These are phyloP conservation scores for Fusarium xylarioides DNA, from an alignment of 2,329 filamentous ascomycete species.

Conservation along the genomic window DNA sequence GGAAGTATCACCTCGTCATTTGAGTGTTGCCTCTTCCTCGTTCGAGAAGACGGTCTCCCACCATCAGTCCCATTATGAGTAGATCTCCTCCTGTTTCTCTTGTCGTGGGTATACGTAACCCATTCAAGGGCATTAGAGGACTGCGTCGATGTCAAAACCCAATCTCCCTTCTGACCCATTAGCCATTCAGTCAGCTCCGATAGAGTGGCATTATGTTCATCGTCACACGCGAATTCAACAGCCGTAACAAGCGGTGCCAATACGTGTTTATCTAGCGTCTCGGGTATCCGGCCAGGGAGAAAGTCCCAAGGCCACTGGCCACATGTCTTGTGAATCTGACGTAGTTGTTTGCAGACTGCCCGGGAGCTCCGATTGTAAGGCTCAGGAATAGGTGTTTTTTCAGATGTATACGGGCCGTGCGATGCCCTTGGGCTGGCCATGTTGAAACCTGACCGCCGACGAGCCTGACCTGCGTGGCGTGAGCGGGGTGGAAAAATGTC, in stretches of 20 bases:
- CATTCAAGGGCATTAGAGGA: background rate
- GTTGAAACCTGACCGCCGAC: background rate
- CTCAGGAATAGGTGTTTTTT: background rate
- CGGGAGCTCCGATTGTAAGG: background rate
- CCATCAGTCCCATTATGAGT: background rate
- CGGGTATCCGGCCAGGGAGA: background rate
- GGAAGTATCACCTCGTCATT: background rate
- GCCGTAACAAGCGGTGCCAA: background rate
- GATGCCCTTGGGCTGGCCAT: background rate
- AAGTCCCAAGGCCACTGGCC: slow-evolving; percentile 1
- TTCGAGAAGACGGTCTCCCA: background rate
- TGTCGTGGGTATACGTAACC: background rate
- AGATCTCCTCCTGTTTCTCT: background rate
- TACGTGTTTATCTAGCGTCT: background rate
- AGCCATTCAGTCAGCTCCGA: background rate
- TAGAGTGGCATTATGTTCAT: background rate
- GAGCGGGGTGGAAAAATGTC: background rate
- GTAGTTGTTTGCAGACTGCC: background rate
- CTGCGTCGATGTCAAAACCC: background rate
- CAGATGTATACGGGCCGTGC: background rate
- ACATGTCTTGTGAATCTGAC: background rate
- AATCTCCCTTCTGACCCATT: background rate
- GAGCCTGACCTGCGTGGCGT: background rate
- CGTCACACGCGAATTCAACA: background rate
- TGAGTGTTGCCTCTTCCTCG: background rate